A percentile compares a stretch with the other conserved stretches of the same genome.
These are phyloP conservation scores for Solanum aculeatissimum DNA, from an alignment of 305 asterid species.

Conservation along the genomic window DNA sequence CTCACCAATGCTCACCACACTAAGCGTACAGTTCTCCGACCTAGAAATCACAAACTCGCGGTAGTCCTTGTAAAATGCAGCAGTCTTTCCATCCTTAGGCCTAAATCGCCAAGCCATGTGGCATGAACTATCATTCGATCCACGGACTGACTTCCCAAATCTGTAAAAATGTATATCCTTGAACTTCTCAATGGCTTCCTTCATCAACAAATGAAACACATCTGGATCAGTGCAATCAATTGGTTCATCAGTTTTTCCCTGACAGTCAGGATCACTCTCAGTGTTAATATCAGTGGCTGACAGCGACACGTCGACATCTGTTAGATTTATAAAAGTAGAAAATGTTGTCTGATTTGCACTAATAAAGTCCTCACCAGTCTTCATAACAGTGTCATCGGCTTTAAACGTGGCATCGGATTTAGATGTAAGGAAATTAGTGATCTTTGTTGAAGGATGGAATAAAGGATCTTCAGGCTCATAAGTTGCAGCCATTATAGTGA, in stretches of 20 bases:
- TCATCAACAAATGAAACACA: slow-evolving; percentile 67
- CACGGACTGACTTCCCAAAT: slow-evolving; percentile 73
- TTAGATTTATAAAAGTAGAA: slow-evolving; percentile 43
- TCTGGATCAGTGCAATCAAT: slow-evolving; percentile 69
- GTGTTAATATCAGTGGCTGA: not conserved
- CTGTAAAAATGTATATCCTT: slow-evolving; percentile 54
- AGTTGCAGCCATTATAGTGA: slow-evolving; percentile 56
- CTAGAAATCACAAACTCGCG: slow-evolving; percentile 42
- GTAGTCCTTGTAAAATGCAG: slow-evolving; percentile 58
- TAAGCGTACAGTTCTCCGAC: slow-evolving; percentile 50
- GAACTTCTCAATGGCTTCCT: slow-evolving; percentile 51
- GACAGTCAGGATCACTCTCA: slow-evolving; percentile 22
- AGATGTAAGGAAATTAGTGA: slow-evolving; percentile 62
- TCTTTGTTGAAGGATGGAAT: slow-evolving; percentile 72
- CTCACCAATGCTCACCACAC: slow-evolving; percentile 56
- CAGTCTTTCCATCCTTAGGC: slow-evolving; percentile 53
- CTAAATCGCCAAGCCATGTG: slow-evolving; percentile 93
- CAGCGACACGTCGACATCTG: slow-evolving; percentile 45
- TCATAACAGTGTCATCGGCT: slow-evolving; percentile 53
- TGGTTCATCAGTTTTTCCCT: slow-evolving; percentile 37
- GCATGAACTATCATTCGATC: slow-evolving; percentile 49
- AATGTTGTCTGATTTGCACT: slow-evolving; percentile 54
- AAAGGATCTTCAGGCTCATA: slow-evolving; percentile 47
- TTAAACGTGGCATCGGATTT: slow-evolving; percentile 61
- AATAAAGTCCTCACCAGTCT: slow-evolving; percentile 86